Conservation (phyloP, 75 land plant genomes). For the Isoetes taiwanensis region DNA sequence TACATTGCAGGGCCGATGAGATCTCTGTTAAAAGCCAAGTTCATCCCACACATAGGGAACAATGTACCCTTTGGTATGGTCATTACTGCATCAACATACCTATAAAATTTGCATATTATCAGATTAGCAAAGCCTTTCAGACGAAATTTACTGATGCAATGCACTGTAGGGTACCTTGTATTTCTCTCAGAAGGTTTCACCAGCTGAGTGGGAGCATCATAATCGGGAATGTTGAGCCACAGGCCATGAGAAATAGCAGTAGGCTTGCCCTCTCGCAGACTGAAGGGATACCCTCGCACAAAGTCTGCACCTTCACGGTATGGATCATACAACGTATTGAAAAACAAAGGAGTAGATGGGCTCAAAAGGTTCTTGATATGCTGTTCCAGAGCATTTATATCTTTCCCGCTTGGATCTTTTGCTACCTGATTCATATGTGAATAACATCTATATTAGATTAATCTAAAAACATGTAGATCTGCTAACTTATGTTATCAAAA, state of each 20-base stretch:
- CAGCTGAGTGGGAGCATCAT: slow-evolving; percentile 76
- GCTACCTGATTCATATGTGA: slow-evolving; percentile 36
- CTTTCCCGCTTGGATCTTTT: slow-evolving; percentile 57
- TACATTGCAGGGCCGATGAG: slow-evolving; percentile 83
- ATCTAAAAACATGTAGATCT: background rate
- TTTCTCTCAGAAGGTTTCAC: slow-evolving; percentile 63
- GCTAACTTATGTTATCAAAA: background rate
- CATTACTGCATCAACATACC: slow-evolving; percentile 68
- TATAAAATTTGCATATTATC: slow-evolving; percentile 3
- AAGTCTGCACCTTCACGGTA: slow-evolving; percentile 66
- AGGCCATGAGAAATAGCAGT: slow-evolving; percentile 76
- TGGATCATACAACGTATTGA: slow-evolving; percentile 76
- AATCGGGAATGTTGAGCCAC: slow-evolving; percentile 74
- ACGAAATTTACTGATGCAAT: background rate
- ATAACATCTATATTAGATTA: background rate
- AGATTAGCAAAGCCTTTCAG: background rate
- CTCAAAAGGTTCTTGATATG: slow-evolving; percentile 64
- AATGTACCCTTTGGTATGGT: slow-evolving; percentile 74
- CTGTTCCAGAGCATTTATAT: slow-evolving; percentile 71
- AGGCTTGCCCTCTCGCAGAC: slow-evolving; percentile 50
- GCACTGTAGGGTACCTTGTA: slow-evolving; percentile 24
- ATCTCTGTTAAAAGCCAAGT: slow-evolving; percentile 59
- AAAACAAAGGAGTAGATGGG: slow-evolving; percentile 64
- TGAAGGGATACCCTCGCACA: slow-evolving; percentile 81
- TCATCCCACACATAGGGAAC: slow-evolving; percentile 91